Conservation (phyloP, 2,329 filamentous ascomycete genomes). For the Cladosporium sp. region DNA sequence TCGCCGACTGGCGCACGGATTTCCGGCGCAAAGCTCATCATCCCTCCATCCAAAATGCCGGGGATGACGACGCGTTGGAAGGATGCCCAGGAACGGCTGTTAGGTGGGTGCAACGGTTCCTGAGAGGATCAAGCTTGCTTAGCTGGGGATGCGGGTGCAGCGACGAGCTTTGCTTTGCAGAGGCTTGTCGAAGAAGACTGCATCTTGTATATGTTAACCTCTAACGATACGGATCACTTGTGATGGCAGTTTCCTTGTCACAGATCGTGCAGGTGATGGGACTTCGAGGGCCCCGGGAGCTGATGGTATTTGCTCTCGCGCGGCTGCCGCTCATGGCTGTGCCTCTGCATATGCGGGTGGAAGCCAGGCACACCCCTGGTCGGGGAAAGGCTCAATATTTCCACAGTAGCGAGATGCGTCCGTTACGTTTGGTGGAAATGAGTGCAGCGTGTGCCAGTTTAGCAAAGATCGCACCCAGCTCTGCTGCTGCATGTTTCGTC, state of each 20-base stretch:
- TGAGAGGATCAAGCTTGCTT: not conserved
- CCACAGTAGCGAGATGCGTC: not conserved
- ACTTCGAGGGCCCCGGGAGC: no score
- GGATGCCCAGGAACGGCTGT: not conserved
- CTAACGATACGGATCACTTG: no score
- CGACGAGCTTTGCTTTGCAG: constrained; percentile 4
- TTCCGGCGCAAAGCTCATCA: not conserved
- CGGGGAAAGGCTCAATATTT: not conserved
- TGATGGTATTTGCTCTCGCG: not conserved
- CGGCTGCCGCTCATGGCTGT: not conserved
- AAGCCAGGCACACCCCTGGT: constrained; percentile 5
- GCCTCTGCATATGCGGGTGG: not conserved
- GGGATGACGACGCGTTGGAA: not conserved
- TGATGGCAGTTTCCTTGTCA: not conserved
- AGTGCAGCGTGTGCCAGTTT: not conserved
- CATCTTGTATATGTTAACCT: not conserved
- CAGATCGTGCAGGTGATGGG: not conserved
- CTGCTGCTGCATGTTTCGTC: not conserved
- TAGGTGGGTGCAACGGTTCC: not conserved
- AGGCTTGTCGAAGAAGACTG: not conserved
- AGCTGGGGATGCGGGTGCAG: not conserved
- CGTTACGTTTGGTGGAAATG: constrained; percentile 1
- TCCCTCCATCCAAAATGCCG: not conserved
- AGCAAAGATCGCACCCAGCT: not conserved
- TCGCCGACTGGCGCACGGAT: not conserved